phyloP scores from a whole-genome alignment of 352 stramenopile genomes.

The Phytopythium chamaehyphon region DNA sequence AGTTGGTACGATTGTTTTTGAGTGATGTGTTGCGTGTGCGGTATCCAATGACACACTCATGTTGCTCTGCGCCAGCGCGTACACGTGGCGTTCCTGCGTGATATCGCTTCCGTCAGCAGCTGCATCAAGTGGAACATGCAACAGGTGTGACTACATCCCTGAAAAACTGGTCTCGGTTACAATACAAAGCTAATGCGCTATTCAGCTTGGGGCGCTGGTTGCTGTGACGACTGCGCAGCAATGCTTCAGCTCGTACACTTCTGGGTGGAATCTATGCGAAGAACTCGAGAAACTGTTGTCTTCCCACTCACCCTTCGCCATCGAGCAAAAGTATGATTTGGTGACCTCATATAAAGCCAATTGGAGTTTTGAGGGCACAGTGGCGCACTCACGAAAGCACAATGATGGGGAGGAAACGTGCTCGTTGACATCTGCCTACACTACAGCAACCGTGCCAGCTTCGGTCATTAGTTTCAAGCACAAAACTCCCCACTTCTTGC shows the following conservation, averaged over 20 bases:
- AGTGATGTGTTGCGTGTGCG: neutral
- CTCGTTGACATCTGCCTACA: constrained; percentile 15
- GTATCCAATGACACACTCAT: neutral
- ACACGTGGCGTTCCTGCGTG: neutral
- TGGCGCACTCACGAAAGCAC: neutral
- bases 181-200: neutral
- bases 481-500: neutral
- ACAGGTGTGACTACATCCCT: neutral
- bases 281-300: constrained; percentile 17
- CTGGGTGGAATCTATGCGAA: constrained; percentile 36
- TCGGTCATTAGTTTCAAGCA: neutral
- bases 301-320: constrained; percentile 6
- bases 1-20: neutral
- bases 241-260: constrained; percentile 48
- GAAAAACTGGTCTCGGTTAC: neutral
- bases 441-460: constrained; percentile 9
- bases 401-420: constrained; percentile 10
- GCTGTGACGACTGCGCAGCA: constrained; percentile 15
- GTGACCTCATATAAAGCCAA: neutral
- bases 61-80: neutral
- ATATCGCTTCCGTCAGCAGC: neutral
- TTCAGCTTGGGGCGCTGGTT: constrained; percentile 4
- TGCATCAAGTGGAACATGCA: neutral
- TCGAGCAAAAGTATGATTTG: constrained; percentile 12
- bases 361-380: neutral